These are phyloP conservation scores for Eimeria necatrix DNA, from an alignment of 169 alveolate species.

Conservation along the genomic window DNA sequence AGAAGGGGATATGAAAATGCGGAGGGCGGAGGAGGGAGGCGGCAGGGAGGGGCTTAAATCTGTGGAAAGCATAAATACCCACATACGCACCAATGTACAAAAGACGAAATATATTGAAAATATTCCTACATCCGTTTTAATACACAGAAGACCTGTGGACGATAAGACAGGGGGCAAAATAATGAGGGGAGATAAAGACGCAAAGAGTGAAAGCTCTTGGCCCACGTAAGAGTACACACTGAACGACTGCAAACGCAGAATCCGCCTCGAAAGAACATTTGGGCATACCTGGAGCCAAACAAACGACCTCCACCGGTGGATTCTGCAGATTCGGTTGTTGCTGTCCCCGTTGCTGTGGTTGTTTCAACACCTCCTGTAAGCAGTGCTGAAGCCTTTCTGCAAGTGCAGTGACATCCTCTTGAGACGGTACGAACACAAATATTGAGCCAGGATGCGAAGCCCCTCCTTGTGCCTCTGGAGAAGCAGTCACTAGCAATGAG, in stretches of 20 bases:
- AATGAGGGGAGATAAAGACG: too few relatives aligned
- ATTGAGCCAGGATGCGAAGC: not conserved
- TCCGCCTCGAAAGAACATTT: too few relatives aligned
- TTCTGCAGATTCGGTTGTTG: not conserved
- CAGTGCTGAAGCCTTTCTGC: slow-evolving; percentile 24
- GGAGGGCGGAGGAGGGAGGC: slow-evolving; percentile 33
- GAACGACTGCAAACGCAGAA: too few relatives aligned
- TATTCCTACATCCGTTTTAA: too few relatives aligned
- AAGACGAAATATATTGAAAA: too few relatives aligned
- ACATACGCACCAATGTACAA: not conserved
- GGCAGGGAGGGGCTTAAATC: slow-evolving; percentile 52
- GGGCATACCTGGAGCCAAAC: slow-evolving; percentile 46
- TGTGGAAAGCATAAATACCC: not conserved
- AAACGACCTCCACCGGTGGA: slow-evolving; percentile 39
- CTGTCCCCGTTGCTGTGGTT: slow-evolving; percentile 1
- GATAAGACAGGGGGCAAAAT: too few relatives aligned
- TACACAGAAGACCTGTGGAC: too few relatives aligned
- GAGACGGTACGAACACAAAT: slow-evolving; percentile 56
- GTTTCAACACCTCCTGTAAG: not conserved
- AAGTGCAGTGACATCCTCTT: slow-evolving; percentile 12
- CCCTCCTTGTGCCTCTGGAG: slow-evolving; percentile 3
- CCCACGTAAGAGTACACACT: too few relatives aligned
- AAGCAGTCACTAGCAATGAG: slow-evolving; percentile 35
- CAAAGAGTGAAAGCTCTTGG: too few relatives aligned
- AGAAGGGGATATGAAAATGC: slow-evolving; percentile 31